A percentile compares a stretch with the other conserved stretches of the same genome.
These are phyloP conservation scores for Aspergillus cejpii DNA, from an alignment of 2,329 filamentous ascomycete species.

Conservation along the genomic window DNA sequence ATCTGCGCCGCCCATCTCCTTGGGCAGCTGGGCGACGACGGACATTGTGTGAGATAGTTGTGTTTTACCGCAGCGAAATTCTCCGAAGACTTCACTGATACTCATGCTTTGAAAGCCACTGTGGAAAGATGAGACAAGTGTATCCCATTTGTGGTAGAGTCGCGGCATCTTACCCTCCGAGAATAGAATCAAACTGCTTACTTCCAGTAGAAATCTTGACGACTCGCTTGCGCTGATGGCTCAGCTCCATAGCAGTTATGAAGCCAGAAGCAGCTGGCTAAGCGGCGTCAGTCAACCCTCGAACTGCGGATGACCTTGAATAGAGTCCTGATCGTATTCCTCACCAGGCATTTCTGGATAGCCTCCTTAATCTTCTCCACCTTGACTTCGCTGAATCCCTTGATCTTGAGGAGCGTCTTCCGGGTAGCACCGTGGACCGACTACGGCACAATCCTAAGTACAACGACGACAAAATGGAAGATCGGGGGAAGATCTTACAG, in stretches of 20 bases:
- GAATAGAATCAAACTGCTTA: conserved; percentile 59
- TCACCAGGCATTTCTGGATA: conserved; percentile 53
- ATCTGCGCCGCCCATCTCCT: conserved; percentile 58
- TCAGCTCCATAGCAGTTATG: conserved; percentile 59
- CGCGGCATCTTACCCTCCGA: conserved; percentile 49
- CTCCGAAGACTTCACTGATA: conserved; percentile 51
- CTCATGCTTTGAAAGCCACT: conserved; percentile 65
- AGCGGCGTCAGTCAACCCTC: conserved; percentile 1
- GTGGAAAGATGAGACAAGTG: background rate
- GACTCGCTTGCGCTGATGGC: conserved; percentile 56
- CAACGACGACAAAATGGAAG: background rate
- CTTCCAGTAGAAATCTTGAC: conserved; percentile 63
- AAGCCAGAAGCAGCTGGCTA: conserved; percentile 56
- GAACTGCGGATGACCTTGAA: no score
- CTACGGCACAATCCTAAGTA: conserved; percentile 31
- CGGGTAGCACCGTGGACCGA: conserved; percentile 56
- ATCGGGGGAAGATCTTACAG: conserved; percentile 41
- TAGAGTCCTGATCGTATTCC: conserved; percentile 1
- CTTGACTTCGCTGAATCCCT: conserved; percentile 63
- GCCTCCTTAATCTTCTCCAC: conserved; percentile 66
- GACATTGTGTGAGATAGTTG: conserved; percentile 64
- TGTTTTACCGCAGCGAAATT: conserved; percentile 58
- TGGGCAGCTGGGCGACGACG: conserved; percentile 52
- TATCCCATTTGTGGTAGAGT: background rate
- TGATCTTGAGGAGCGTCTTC: conserved; percentile 58